phyloP scores from a whole-genome alignment of 2,329 filamentous ascomycete genomes.

The Fusarium torulosum region DNA sequence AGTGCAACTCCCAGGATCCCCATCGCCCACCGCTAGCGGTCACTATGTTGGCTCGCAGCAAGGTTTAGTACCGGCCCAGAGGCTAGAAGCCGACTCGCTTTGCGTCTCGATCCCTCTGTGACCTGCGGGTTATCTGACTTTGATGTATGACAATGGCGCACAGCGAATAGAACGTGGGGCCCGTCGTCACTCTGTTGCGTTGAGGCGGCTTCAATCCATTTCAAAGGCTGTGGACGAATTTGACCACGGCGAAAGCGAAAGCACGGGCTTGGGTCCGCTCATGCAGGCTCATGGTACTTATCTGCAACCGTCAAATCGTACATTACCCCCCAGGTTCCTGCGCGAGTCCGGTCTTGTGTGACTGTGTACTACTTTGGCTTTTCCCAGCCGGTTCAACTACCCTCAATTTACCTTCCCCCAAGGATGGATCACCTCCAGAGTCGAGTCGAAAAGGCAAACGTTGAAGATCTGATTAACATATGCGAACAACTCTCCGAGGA shows the following conservation, averaged over 20 bases:
- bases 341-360: slow-evolving; percentile 8
- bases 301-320: slow-evolving; percentile 34
- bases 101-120: slow-evolving; percentile 6
- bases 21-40: slow-evolving; percentile 37
- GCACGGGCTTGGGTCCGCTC: slow-evolving; percentile 40
- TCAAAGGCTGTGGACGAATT: slow-evolving; percentile 24
- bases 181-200: slow-evolving; percentile 27
- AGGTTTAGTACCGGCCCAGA: slow-evolving; percentile 13
- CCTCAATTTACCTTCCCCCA: slow-evolving; percentile 18
- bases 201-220: slow-evolving; percentile 34
- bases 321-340: slow-evolving; percentile 38
- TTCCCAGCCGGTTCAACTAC: slow-evolving; percentile 25
- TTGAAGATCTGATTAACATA: slow-evolving; percentile 45
- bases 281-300: slow-evolving; percentile 27
- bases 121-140: slow-evolving; percentile 24
- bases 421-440: slow-evolving; percentile 44
- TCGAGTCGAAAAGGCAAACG: slow-evolving; percentile 43
- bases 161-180: slow-evolving; percentile 33
- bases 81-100: slow-evolving; percentile 37
- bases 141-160: slow-evolving; percentile 34
- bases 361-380: slow-evolving; percentile 20
- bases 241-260: slow-evolving; percentile 36
- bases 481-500: slow-evolving; percentile 47
- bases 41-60: slow-evolving; percentile 29
- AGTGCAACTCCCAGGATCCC: slow-evolving; percentile 31